Evolutionary conservation across 441 rosid genomes (phyloP), one percentile per base, ranked within the genome.

Genomic region (Mallotus japonicus): DNA sequence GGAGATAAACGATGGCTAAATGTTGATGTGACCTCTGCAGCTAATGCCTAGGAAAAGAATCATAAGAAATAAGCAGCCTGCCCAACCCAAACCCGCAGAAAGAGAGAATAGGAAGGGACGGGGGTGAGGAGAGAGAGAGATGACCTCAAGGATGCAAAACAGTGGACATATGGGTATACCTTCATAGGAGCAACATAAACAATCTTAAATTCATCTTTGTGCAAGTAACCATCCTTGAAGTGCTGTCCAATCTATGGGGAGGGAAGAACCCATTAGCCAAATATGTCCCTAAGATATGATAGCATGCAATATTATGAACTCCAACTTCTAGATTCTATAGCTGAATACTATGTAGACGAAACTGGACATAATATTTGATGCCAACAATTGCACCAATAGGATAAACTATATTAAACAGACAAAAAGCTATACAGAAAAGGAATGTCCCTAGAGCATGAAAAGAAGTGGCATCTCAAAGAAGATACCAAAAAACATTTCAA

Each of bases 171-270:
- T 3, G 67, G 62, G 56, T 67, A 47, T 86, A 92, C 99, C 99
- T 95, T 95, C 99, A 95, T 95, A 22, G 99, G 99, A 84, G 99
- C 97, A 73, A 95, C 97, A 84, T 92, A 95, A 84, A 95, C 96
- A 73, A 95, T 95, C 91, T 95, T 95, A 82, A 95, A 95, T 81
- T 95, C 91, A 69, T 91, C 86, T 83, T 92, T 95, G 77, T 95
- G 99, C 87, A 92, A 85, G 84, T 85, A 95, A 58, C 97, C 99
- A 79, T 92, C 97, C 85, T 77, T 92, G 87, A 95, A 95, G 80
- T 95, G 99, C 78, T 92, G 97, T 76, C 91, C 90, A 79, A 95
- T 90, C 99, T 95, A 88, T 79, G 80, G 75, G 34, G 42, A 65
- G 53, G 17, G 10, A 10, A 14, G 12, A 71, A 69, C 32, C 63